These are phyloP conservation scores for Xerocomus minutiporus DNA, from an alignment of 1,284 basidiomycete species.

Conservation along the genomic window DNA sequence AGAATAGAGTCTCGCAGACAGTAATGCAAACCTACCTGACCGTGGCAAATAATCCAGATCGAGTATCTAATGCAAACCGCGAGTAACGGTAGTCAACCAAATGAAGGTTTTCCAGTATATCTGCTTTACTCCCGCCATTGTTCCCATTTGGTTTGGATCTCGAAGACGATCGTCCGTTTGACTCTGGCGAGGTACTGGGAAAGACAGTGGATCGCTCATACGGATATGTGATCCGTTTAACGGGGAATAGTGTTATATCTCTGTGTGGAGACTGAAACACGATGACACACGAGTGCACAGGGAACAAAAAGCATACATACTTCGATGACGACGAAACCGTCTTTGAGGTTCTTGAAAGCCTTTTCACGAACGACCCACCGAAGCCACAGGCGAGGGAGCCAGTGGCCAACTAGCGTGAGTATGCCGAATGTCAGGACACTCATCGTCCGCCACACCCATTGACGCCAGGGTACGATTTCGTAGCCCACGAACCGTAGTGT, in stretches of 20 bases:
- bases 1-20: not conserved
- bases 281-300: not conserved
- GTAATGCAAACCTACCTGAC: conserved; percentile 50
- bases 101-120: conserved; percentile 49
- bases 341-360: conserved; percentile 70
- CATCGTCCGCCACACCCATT: conserved; percentile 67
- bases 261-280: conserved; percentile 67
- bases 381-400: conserved; percentile 91
- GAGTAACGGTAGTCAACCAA: conserved; percentile 84
- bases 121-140: conserved; percentile 30
- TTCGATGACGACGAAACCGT: conserved; percentile 86
- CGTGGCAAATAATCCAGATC: conserved; percentile 79
- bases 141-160: conserved; percentile 22
- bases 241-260: conserved; percentile 74
- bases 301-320: conserved; percentile 44
- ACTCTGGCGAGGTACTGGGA: conserved; percentile 33
- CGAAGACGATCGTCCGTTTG: conserved; percentile 19
- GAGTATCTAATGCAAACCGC: conserved; percentile 84
- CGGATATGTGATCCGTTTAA: conserved; percentile 67
- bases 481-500: conserved; percentile 91
- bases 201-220: conserved; percentile 80
- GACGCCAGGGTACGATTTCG: conserved; percentile 61
- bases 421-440: conserved; percentile 74
- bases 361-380: conserved; percentile 82
- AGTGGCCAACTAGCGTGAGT: conserved; percentile 82